Percentiles rank a stretch among this genome's conserved stretches.
These are phyloP conservation scores for Penicillium polonicum DNA, from an alignment of 2,329 filamentous ascomycete species.

Conservation along the genomic window DNA sequence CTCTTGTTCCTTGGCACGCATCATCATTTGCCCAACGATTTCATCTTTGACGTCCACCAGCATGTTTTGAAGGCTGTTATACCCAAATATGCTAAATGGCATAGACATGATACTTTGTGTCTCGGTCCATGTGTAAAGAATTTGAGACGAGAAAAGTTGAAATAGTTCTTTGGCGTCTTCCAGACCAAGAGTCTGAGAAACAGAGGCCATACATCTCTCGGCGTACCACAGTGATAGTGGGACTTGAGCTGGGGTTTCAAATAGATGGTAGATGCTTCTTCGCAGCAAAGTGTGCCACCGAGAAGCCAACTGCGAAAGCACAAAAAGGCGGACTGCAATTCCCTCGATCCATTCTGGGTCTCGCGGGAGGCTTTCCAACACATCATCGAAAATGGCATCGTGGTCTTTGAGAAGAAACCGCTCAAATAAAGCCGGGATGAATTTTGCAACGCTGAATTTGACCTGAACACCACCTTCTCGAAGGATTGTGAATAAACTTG, in stretches of 20 bases:
- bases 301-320: slow-evolving; percentile 74
- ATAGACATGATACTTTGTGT: slow-evolving; percentile 65
- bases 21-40: slow-evolving; percentile 73
- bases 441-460: slow-evolving; percentile 71
- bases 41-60: slow-evolving; percentile 72
- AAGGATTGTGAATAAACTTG: slow-evolving; percentile 72
- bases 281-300: slow-evolving; percentile 83
- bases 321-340: slow-evolving; percentile 77
- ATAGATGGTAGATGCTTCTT: slow-evolving; percentile 87
- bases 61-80: slow-evolving; percentile 65
- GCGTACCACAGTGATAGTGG: slow-evolving; percentile 67
- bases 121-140: slow-evolving; percentile 88
- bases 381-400: slow-evolving; percentile 78
- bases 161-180: slow-evolving; percentile 70
- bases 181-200: slow-evolving; percentile 66
- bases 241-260: slow-evolving; percentile 80
- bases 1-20: slow-evolving; percentile 70
- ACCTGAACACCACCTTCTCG: slow-evolving; percentile 64
- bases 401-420: slow-evolving; percentile 80
- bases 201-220: slow-evolving; percentile 64
- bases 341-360: slow-evolving; percentile 73
- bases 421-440: slow-evolving; percentile 72
- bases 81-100: slow-evolving; percentile 83
- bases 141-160: slow-evolving; percentile 77
- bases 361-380: slow-evolving; percentile 74